Evolutionary conservation across 2,329 filamentous ascomycete species (phyloP).

Genomic region (Chrysoporthe puriensis): DNA sequence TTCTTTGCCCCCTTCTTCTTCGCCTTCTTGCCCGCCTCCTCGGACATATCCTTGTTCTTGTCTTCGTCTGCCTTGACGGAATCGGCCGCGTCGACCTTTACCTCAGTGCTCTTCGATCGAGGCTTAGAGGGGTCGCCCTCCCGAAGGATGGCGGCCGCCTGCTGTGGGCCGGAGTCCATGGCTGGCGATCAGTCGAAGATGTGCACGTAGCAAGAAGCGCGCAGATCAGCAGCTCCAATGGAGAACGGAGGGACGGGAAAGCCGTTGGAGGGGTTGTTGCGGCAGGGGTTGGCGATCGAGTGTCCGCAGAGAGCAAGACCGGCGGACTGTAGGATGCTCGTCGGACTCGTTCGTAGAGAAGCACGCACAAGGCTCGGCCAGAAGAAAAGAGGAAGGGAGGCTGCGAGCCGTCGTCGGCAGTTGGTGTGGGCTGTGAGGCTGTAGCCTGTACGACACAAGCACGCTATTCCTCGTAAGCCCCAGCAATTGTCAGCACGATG

Average conservation of each 20-base stretch:
- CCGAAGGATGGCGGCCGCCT: conserved; percentile 12
- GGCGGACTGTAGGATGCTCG: not conserved
- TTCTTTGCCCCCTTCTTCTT: conserved; percentile 12
- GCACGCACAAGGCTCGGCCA: not conserved
- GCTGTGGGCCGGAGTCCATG: conserved; percentile 22
- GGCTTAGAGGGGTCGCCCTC: conserved; percentile 17
- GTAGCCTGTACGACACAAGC: too few species aligned
- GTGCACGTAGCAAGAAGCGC: too few species aligned
- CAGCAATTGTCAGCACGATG: not conserved
- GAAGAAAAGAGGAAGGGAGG: not conserved
- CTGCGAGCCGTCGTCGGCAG: not conserved
- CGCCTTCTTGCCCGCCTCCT: not conserved
- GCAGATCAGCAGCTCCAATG: too few species aligned
- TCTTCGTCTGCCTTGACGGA: conserved; percentile 2
- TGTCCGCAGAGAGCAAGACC: not conserved
- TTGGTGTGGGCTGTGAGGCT: not conserved
- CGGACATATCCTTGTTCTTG: conserved; percentile 10
- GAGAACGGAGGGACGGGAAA: not conserved
- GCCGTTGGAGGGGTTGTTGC: not conserved
- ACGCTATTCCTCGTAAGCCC: not conserved
- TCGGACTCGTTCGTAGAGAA: not conserved
- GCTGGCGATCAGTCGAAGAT: not conserved
- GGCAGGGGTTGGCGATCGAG: not conserved
- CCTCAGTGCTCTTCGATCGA: conserved; percentile 15
- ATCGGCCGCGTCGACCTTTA: conserved; percentile 9